phyloP scores from a whole-genome alignment of 306 rosid genomes.

The Benincasa hispida region DNA sequence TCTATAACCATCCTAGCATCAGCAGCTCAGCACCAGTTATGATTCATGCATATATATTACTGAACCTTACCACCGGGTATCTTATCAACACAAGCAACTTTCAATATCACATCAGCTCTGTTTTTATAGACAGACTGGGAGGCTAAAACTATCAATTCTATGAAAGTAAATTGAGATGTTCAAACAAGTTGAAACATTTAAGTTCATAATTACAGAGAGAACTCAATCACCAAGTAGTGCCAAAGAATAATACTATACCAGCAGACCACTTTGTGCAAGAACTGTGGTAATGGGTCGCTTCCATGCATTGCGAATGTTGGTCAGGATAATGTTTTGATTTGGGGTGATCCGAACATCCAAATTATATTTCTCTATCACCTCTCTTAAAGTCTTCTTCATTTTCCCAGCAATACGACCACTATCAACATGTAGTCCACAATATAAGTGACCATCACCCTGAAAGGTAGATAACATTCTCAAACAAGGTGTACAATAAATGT shows the following conservation, averaged over 20 bases:
- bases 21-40: background rate
- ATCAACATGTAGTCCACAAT: slow-evolving; percentile 86
- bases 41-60: background rate
- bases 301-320: slow-evolving; percentile 75
- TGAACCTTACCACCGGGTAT: no score
- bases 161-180: background rate
- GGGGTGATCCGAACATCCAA: slow-evolving; percentile 79
- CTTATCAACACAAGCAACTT: background rate
- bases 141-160: background rate
- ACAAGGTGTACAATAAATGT: background rate
- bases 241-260: slow-evolving; percentile 45
- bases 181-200: background rate
- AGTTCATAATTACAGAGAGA: background rate
- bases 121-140: background rate
- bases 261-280: slow-evolving; percentile 91
- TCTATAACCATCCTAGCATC: background rate
- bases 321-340: slow-evolving; percentile 79
- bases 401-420: slow-evolving; percentile 79
- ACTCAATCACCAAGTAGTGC: background rate
- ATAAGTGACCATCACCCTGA: slow-evolving; percentile 84
- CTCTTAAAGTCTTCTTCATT: slow-evolving; percentile 75
- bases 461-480: slow-evolving; percentile 1
- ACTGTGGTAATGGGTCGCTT: slow-evolving; percentile 77
- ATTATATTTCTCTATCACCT: slow-evolving; percentile 79
- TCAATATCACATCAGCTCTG: background rate